Conservation (phyloP, 495 filamentous ascomycete genomes). For the Aspergillus kassunensis region DNA sequence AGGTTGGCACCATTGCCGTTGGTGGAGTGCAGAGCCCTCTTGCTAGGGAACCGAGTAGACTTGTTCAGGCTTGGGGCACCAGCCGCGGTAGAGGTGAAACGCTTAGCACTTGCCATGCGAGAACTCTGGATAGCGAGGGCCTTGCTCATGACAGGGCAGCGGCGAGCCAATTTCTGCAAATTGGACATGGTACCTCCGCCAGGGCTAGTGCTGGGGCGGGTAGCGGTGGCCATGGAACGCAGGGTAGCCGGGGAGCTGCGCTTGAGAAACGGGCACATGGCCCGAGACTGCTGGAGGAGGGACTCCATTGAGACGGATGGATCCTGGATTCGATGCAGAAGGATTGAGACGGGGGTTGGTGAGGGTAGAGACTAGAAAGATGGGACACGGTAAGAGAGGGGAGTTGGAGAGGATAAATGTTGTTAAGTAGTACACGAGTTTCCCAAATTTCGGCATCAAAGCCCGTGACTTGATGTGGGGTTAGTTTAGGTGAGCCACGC, state of each 20-base stretch:
- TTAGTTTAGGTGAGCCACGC: not conserved
- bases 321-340: slow-evolving; percentile 1
- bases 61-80: slow-evolving; percentile 35
- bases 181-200: slow-evolving; percentile 95
- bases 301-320: slow-evolving; percentile 67
- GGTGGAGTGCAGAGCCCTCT: slow-evolving; percentile 78
- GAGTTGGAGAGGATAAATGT: not conserved
- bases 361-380: not conserved
- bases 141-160: slow-evolving; percentile 98
- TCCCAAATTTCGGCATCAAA: not conserved
- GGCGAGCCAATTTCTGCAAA: slow-evolving; percentile 86
- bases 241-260: slow-evolving; percentile 87
- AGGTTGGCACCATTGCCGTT: slow-evolving; percentile 69
- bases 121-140: slow-evolving; percentile 86
- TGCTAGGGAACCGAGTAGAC: slow-evolving; percentile 33
- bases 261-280: slow-evolving; percentile 95
- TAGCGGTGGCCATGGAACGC: slow-evolving; percentile 81
- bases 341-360: too few relatives aligned
- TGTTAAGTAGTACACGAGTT: not conserved
- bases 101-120: slow-evolving; percentile 45
- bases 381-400: not conserved
- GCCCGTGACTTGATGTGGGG: not conserved
- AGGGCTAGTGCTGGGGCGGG: slow-evolving; percentile 61
- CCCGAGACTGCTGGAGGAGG: slow-evolving; percentile 86
- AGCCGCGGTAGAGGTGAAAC: slow-evolving; percentile 41